Evolutionary conservation across 1,139 yeast genomes (phyloP).

Genomic region (Suhomyces choctaworum): DNA sequence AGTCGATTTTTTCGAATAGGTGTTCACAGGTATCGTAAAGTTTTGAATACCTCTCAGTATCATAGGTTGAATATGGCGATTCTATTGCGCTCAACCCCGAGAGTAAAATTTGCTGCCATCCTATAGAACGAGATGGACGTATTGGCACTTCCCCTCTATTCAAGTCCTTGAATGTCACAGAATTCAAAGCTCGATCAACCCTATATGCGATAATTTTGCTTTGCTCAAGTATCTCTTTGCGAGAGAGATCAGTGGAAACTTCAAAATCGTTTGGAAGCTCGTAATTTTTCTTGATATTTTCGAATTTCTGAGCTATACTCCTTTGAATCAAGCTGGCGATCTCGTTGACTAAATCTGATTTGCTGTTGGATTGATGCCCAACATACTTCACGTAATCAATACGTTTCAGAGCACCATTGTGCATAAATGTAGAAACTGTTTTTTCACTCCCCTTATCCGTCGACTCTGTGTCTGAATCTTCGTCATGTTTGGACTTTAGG

Average conservation of each 20-base stretch:
- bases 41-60: slow-evolving; percentile 14
- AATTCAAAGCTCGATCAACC: slow-evolving; percentile 19
- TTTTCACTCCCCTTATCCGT: background rate
- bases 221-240: slow-evolving; percentile 20
- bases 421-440: background rate
- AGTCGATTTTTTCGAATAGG: slow-evolving; percentile 23
- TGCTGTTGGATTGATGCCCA: slow-evolving; percentile 28
- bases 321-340: slow-evolving; percentile 39
- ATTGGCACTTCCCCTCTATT: slow-evolving; percentile 12
- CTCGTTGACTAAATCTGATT: slow-evolving; percentile 37
- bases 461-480: background rate
- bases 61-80: slow-evolving; percentile 14
- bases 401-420: background rate
- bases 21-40: slow-evolving; percentile 25
- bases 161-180: slow-evolving; percentile 7
- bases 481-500: background rate
- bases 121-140: slow-evolving; percentile 7
- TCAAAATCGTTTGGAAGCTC: slow-evolving; percentile 4
- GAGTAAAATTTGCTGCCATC: slow-evolving; percentile 34
- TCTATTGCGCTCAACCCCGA: slow-evolving; percentile 23
- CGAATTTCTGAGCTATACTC: slow-evolving; percentile 22
- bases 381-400: slow-evolving; percentile 5
- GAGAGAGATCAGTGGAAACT: slow-evolving; percentile 23
- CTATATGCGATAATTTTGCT: slow-evolving; percentile 25
- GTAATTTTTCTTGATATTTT: slow-evolving; percentile 6